Evolutionary conservation across 2,329 filamentous ascomycete genomes (phyloP).

Genomic region (Penicillium sp.): DNA sequence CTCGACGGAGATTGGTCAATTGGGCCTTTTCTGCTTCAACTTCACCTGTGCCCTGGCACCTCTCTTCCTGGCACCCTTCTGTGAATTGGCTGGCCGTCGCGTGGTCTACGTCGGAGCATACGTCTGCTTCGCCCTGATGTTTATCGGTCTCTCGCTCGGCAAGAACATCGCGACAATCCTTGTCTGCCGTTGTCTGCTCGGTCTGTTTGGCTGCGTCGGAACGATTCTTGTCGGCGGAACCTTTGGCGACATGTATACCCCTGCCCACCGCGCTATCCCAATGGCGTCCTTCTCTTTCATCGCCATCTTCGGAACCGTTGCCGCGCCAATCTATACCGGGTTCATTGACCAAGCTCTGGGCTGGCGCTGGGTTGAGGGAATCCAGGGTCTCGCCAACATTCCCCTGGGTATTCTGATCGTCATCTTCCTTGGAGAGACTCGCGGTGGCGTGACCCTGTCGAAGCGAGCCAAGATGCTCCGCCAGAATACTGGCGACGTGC

Average conservation of each 20-base stretch:
- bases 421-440: constrained; percentile 52
- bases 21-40: constrained; percentile 58
- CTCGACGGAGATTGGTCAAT: constrained; percentile 49
- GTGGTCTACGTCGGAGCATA: constrained; percentile 53
- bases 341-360: constrained; percentile 59
- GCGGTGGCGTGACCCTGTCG: constrained; percentile 52
- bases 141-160: constrained; percentile 54
- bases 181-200: constrained; percentile 52
- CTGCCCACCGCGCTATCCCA: constrained; percentile 50
- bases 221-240: constrained; percentile 57
- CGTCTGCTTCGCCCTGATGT: constrained; percentile 52
- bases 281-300: constrained; percentile 56
- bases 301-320: constrained; percentile 57
- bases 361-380: constrained; percentile 60
- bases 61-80: constrained; percentile 55
- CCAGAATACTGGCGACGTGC: constrained; percentile 53
- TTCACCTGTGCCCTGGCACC: constrained; percentile 54
- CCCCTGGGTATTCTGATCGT: constrained; percentile 52
- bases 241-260: constrained; percentile 55
- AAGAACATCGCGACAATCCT: constrained; percentile 56
- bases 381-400: constrained; percentile 57
- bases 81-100: constrained; percentile 54
- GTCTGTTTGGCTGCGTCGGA: constrained; percentile 56
- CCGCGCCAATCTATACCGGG: constrained; percentile 58
- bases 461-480: constrained; percentile 56